A percentile compares a stretch with the other conserved stretches of the same genome.
Evolutionary conservation across 768 basidiomycete species (phyloP).

Genomic region (Mrakia gelida): DNA sequence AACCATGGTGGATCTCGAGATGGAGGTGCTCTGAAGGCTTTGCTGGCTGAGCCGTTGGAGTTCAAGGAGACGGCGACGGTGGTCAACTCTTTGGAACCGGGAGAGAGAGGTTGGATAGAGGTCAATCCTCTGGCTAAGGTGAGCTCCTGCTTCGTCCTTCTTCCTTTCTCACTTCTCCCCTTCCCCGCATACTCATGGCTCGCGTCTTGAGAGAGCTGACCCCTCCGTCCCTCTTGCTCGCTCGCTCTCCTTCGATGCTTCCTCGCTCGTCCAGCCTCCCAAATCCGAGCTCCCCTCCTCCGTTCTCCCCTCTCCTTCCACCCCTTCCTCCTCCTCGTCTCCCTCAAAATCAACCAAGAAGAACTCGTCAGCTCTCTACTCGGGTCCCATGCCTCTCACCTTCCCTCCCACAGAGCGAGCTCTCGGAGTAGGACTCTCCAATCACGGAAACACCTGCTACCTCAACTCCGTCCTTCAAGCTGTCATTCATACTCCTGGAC

Average conservation of each 20-base stretch:
- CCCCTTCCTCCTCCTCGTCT: slow-evolving; percentile 9
- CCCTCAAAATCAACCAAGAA: neutral
- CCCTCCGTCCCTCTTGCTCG: neutral
- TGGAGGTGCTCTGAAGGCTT: neutral
- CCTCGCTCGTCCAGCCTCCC: neutral
- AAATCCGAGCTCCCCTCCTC: slow-evolving; percentile 4
- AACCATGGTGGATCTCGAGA: neutral
- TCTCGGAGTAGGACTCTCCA: slow-evolving; percentile 58
- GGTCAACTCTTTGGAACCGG: neutral
- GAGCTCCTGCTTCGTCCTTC: neutral
- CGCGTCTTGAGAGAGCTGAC: neutral
- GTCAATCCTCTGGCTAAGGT: slow-evolving; percentile 24
- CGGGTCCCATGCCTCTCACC: neutral
- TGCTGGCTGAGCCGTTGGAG: slow-evolving; percentile 23
- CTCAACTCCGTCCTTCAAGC: slow-evolving; percentile 92
- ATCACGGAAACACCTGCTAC: slow-evolving; percentile 92
- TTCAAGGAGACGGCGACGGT: slow-evolving; percentile 17
- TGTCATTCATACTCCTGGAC: slow-evolving; percentile 83
- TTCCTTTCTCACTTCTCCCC: neutral
- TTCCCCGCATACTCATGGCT: too few relatives aligned
- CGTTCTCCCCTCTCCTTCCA: neutral
- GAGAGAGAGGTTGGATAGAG: slow-evolving; percentile 27
- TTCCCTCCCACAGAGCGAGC: neutral
- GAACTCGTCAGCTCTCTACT: slow-evolving; percentile 11
- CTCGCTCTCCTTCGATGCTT: too few relatives aligned